phyloP scores from a whole-genome alignment of 208 protist genomes.

The Acanthamoeba sp. region DNA sequence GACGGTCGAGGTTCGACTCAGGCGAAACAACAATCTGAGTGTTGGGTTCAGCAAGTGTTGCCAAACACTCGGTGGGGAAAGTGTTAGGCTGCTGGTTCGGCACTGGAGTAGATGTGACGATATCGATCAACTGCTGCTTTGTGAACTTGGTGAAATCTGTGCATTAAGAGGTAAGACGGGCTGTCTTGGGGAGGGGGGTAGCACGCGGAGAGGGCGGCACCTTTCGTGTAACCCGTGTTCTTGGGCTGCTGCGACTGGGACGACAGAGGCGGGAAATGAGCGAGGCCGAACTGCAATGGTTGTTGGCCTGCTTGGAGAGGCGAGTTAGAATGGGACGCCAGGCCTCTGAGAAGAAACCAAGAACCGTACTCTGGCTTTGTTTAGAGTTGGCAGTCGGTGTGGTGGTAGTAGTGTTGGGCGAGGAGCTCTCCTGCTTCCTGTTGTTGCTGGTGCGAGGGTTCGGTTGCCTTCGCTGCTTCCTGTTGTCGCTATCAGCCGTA shows the following conservation, averaged over 20 bases:
- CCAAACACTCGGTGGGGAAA: slow-evolving; percentile 2
- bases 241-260: slow-evolving; percentile 32
- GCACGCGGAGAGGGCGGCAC: too few species aligned
- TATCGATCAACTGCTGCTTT: slow-evolving; percentile 54
- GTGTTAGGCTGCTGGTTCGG: neutral
- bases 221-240: slow-evolving; percentile 34
- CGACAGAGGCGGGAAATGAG: slow-evolving; percentile 26
- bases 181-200: too few species aligned
- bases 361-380: too few species aligned
- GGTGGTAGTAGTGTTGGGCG: slow-evolving; percentile 11
- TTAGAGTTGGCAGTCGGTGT: neutral
- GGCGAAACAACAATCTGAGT: neutral
- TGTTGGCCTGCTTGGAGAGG: neutral
- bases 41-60: neutral
- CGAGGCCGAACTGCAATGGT: neutral
- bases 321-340: too few species aligned
- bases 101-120: slow-evolving; percentile 12
- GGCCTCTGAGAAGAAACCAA: too few species aligned
- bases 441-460: neutral
- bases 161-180: neutral
- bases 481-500: neutral
- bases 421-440: slow-evolving; percentile 10
- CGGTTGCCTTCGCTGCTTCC: slow-evolving; percentile 27
- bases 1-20: neutral
- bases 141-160: slow-evolving; percentile 62